These are phyloP conservation scores for Nitzschia palea DNA, from an alignment of 108 stramenopile species.

Conservation along the genomic window DNA sequence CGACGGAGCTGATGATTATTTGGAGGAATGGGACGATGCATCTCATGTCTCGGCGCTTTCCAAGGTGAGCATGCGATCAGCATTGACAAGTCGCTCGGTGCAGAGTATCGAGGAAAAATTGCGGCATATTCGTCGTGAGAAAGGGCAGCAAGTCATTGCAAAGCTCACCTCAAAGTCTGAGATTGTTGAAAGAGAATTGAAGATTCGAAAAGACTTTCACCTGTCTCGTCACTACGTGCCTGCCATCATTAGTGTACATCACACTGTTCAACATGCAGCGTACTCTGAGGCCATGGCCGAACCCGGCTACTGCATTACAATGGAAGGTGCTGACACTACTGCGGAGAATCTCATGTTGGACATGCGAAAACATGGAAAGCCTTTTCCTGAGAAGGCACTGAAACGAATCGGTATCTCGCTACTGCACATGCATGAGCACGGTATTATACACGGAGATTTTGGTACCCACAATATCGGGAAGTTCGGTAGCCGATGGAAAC, in stretches of 20 bases:
- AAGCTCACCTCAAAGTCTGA: constrained; percentile 84
- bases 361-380: constrained; percentile 71
- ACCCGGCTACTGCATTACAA: constrained; percentile 89
- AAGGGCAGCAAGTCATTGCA: constrained; percentile 88
- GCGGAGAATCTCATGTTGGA: constrained; percentile 90
- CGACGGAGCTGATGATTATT: constrained; percentile 58
- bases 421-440: constrained; percentile 87
- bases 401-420: constrained; percentile 85
- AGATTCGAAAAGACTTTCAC: constrained; percentile 83
- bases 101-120: constrained; percentile 78
- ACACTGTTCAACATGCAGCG: constrained; percentile 89
- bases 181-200: constrained; percentile 84
- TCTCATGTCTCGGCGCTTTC: constrained; percentile 75
- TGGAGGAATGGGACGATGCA: constrained; percentile 87
- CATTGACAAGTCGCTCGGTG: constrained; percentile 64
- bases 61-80: constrained; percentile 66
- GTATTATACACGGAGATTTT: constrained; percentile 86
- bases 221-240: constrained; percentile 89
- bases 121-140: constrained; percentile 75
- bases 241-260: constrained; percentile 89
- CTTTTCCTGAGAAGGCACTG: constrained; percentile 77
- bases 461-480: constrained; percentile 90
- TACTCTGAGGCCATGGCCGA: constrained; percentile 90
- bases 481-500: constrained; percentile 84
- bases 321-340: constrained; percentile 91